These are phyloP conservation scores for Licmophora abbreviata DNA, from an alignment of 108 stramenopile genomes.

Conservation along the genomic window DNA sequence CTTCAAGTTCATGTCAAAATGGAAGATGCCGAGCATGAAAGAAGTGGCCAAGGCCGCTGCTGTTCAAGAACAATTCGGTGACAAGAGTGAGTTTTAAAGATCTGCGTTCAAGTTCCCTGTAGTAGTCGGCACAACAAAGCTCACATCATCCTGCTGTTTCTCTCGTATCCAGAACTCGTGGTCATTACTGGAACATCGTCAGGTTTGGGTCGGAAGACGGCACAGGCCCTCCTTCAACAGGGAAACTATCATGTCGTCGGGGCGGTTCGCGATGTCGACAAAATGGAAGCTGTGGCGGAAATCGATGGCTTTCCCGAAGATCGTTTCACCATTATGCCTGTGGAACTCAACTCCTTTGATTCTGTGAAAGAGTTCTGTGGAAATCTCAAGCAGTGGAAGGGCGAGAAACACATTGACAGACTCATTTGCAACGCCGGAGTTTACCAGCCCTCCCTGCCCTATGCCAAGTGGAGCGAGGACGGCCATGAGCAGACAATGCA, in stretches of 20 bases:
- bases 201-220: slow-evolving; percentile 85
- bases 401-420: slow-evolving; percentile 74
- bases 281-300: slow-evolving; percentile 85
- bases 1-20: slow-evolving; percentile 75
- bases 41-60: slow-evolving; percentile 42
- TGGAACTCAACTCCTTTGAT: slow-evolving; percentile 81
- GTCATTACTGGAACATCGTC: slow-evolving; percentile 84
- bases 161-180: slow-evolving; percentile 56
- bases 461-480: slow-evolving; percentile 85
- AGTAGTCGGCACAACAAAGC: background rate
- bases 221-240: slow-evolving; percentile 66
- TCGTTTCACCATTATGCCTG: slow-evolving; percentile 78
- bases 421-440: slow-evolving; percentile 87
- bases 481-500: slow-evolving; percentile 89
- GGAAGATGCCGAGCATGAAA: slow-evolving; percentile 48
- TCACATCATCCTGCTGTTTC: background rate
- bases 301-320: slow-evolving; percentile 68
- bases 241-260: slow-evolving; percentile 83
- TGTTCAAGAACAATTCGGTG: slow-evolving; percentile 59
- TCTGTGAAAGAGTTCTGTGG: slow-evolving; percentile 76
- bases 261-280: slow-evolving; percentile 72
- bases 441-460: slow-evolving; percentile 73
- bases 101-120: background rate
- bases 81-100: slow-evolving; percentile 61
- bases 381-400: slow-evolving; percentile 56